Conservation (phyloP, 2,329 filamentous ascomycete genomes). For the Aphanoascus verrucosus region DNA sequence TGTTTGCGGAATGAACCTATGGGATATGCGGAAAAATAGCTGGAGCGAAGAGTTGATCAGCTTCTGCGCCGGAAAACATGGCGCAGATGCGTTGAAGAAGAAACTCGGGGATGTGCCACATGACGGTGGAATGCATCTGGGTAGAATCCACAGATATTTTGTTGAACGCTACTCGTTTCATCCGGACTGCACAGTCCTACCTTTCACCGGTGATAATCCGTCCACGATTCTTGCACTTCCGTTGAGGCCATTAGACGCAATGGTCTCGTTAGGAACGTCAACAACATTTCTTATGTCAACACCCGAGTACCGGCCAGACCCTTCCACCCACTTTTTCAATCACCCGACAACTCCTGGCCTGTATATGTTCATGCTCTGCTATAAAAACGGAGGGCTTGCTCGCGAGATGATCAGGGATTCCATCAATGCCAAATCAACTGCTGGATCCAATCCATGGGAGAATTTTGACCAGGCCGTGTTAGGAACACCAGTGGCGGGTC, state of each 20-base stretch:
- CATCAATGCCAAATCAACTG: constrained; percentile 47
- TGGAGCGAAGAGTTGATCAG: constrained; percentile 68
- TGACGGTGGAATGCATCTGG: constrained; percentile 72
- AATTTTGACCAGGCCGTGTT: constrained; percentile 67
- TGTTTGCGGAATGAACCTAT: constrained; percentile 93
- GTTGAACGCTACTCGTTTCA: constrained; percentile 66
- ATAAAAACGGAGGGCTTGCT: constrained; percentile 93
- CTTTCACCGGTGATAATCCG: constrained; percentile 93
- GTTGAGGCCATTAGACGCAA: constrained; percentile 76
- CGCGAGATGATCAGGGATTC: constrained; percentile 80
- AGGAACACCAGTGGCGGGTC: constrained; percentile 57
- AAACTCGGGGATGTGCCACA: constrained; percentile 73
- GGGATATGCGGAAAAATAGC: constrained; percentile 65
- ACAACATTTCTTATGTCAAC: constrained; percentile 98
- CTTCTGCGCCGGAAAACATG: constrained; percentile 59
- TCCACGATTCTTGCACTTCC: constrained; percentile 88
- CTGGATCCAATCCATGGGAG: constrained; percentile 54
- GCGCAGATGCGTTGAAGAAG: constrained; percentile 53
- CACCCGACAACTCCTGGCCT: constrained; percentile 81
- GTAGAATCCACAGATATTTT: constrained; percentile 68
- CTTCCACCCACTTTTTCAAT: constrained; percentile 95
- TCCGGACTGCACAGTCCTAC: constrained; percentile 61
- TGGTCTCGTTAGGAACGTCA: constrained; percentile 87
- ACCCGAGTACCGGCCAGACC: constrained; percentile 77
- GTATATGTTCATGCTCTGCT: constrained; percentile 99